Evolutionary conservation across 2,329 filamentous ascomycete species (phyloP), one percentile per base, ranked within the genome.

Genomic region (Diaporthe amygdali): DNA sequence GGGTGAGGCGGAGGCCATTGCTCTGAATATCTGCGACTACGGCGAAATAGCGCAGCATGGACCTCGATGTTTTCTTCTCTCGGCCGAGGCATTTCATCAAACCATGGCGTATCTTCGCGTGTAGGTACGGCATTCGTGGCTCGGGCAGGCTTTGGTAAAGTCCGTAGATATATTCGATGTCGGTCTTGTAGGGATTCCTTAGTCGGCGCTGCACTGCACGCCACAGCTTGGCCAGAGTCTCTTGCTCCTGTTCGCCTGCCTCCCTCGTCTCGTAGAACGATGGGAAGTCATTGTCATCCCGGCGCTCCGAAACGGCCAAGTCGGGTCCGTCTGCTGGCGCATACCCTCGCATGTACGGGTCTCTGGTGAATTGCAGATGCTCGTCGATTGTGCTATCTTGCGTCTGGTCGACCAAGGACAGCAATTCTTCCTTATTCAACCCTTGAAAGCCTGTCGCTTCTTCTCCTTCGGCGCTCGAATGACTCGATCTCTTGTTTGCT

Each of bases 21-120:
- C 86, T 86, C 76, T 94, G 92, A 83, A 97, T 92, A 76, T 99
- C 96, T 74, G 95, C 91, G 22, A 98, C 86, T 30, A 98, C 84
- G 6, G 91, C 90, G 74, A 98, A 92, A 81, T 96, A 98, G 68
- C 94, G 92, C 76, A 93, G 85, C 92, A 95, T 97, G 56, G 90
- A 87, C 74, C 82, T 84, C 20, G 87, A 80, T 63, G 87, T 83
- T 70, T 89, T 88, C 63, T 88, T 85, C 10, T 90, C 88, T 55
- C 89, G 87, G 25, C 92, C 91, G 73, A 97, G 88, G 51, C 91
- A 88, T 68, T 88, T 89, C 66, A 97, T 84, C 25, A 97, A 83
- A 9, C 84, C 81, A 67, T 91, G 90, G 22, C 95, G 88, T 59
- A 90, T 82, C 15, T 80, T 77, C 72, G 84, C 82, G 10, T 83